Conservation (phyloP, 225 moss, liverwort and hornwort genomes). For the Physcomitrium patens region DNA sequence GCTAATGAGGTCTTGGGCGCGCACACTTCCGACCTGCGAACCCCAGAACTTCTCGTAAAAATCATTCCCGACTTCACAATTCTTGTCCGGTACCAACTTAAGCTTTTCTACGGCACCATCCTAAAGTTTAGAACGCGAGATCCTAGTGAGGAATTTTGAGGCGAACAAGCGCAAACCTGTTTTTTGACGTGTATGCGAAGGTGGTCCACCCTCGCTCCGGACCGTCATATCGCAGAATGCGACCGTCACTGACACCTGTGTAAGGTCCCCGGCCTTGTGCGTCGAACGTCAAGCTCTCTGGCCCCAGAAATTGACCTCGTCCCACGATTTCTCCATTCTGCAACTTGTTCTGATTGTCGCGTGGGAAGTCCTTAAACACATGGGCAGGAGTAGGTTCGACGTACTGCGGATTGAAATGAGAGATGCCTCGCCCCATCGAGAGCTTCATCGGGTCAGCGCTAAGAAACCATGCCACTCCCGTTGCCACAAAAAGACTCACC, state of each 20-base stretch:
- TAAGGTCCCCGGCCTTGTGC: conserved; percentile 80
- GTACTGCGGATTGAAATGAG: conserved; percentile 36
- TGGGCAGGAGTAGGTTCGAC: conserved; percentile 30
- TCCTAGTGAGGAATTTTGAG: neutral
- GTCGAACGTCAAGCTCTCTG: conserved; percentile 92
- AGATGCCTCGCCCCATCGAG: conserved; percentile 38
- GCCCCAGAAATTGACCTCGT: conserved; percentile 63
- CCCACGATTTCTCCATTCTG: conserved; percentile 57
- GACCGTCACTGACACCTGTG: conserved; percentile 80
- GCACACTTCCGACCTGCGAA: conserved; percentile 62
- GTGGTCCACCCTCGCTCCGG: conserved; percentile 83
- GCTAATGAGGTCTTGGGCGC: conserved; percentile 55
- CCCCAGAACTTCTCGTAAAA: too few species aligned
- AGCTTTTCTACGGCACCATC: too few species aligned
- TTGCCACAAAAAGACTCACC: conserved; percentile 29
- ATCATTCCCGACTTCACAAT: neutral
- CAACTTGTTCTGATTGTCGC: conserved; percentile 51
- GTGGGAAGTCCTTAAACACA: conserved; percentile 33
- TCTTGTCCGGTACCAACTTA: too few species aligned
- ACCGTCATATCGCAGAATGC: conserved; percentile 82
- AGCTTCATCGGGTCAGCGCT: conserved; percentile 55
- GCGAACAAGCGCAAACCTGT: conserved; percentile 51
- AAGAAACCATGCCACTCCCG: conserved; percentile 49
- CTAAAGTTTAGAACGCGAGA: neutral
- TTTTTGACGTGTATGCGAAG: conserved; percentile 74